Evolutionary conservation across 1,139 yeast genomes (phyloP), one percentile per base, ranked within the genome.

Genomic region (Yamadazyma aaseri): DNA sequence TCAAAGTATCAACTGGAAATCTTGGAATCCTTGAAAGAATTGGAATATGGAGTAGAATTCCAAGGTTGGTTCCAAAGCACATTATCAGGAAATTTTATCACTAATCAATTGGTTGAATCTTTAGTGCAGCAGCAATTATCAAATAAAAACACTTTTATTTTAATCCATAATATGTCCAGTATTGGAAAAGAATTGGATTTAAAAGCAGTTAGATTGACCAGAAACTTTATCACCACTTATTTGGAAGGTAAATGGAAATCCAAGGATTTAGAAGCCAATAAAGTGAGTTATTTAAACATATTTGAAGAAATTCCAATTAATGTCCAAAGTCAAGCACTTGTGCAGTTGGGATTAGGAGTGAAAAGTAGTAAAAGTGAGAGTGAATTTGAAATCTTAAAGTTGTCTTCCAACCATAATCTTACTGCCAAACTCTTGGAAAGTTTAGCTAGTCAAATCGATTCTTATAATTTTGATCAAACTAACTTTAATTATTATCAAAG

Each of bases 31-130:
- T 72, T 86, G 47, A 77, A 73, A 50, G 27, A 37, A 4, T 76
- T 81, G 44, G 84, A 83, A 32, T 71, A 77, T 42, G 94, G 90
- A 31, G 71, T 80, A 33, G 86, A 81, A 55, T 73, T 81, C 46
- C 77, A 82, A 46, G 96, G 96, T 23, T 87, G 90, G 90, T 87
- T 84, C 63, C 79, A 85, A 53, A 72, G 85, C 32, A 73, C 89
- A 22, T 56, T 71, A 35, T 73, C 84, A 29, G 95, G 95, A 33
- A 78, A 76, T 53, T 81, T 80, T 55, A 76, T 81, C 49, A 79
- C 81, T 42, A 77, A 77, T 40, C 74, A 76, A 41, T 67, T 81
- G 40, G 72, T 84, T 29, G 95, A 84, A 47, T 73, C 81, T 29
- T 68, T 86, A 62, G 76, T 79, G 34, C 74, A 75, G 44, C 81